Base-by-base conservation (phyloP, 1,284 basidiomycete genomes). In the Boletus sp. region DNA sequence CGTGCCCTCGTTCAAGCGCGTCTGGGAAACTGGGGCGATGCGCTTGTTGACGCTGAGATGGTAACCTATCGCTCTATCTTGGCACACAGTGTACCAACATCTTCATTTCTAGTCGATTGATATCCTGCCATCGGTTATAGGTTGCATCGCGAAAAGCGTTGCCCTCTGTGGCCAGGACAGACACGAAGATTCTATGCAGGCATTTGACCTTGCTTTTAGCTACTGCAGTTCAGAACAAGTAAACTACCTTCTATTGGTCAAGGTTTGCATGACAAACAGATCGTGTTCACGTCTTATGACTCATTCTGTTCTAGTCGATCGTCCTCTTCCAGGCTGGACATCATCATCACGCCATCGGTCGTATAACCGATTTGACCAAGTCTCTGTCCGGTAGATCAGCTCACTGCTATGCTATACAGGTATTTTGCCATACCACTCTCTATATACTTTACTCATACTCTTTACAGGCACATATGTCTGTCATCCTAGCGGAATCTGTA, bases 161-260 rank as follows among this genome's bases (percentile, higher is more conserved):
- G 67, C 58, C 16, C 57, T 67, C n/a, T 30, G 48, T 55, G 65
- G 62, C 40, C 65, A 52, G 25, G 56, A 46, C 10, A 51, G n/a
- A 52, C 46, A 67, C 7, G 67, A 69, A 21, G 58, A 65, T 40
- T 56, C 67, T 4, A 67, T 67, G 65, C 65, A 68, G 25, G 65
- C 56, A 10, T 69, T 67, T 37, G 65, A 67, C 47, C 58, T 67
- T 43, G 56, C 52, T 17, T 69, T 69, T 23, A 23, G 37, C 43
- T 46, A 31, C 44, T 69, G 62, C 40, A 11, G 8, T 11, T 4
- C 51, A n/a, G 56, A 65, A 28, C 40, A 59, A 28, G 28, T 57
- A 9, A 56, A 43, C 14, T 57, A 52, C 51, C 65, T 67, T 33
- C 35, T 67, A 9, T 58, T 67, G 3, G 13, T 68, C 19, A 67